A percentile compares a stretch with the other conserved stretches of the same genome.
Conservation (phyloP, 345 rosid species). For the Lumnitzera racemosa region DNA sequence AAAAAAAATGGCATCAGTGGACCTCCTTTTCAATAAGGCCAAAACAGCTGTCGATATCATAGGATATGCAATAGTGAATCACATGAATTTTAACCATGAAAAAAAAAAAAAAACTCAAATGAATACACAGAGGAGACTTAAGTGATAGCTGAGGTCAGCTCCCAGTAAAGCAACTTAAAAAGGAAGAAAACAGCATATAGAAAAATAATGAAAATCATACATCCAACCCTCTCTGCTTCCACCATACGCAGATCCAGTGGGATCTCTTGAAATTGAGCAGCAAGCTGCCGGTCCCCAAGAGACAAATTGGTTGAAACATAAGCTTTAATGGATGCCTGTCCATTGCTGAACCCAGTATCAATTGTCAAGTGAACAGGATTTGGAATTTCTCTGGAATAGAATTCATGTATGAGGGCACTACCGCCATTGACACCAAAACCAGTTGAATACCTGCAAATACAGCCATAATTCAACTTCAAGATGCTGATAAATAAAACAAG, state of each 20-base stretch:
- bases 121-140: too few relatives aligned
- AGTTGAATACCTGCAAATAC: conserved; percentile 71
- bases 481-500: background rate
- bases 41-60: too few relatives aligned
- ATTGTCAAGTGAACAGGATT: conserved; percentile 84
- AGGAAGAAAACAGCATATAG: background rate
- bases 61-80: too few relatives aligned
- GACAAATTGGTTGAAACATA: conserved; percentile 65
- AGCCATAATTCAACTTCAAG: conserved; percentile 6
- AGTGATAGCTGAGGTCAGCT: too few relatives aligned
- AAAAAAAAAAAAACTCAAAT: too few relatives aligned
- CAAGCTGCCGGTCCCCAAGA: conserved; percentile 79
- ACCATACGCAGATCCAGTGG: conserved; percentile 92
- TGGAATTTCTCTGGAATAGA: conserved; percentile 80
- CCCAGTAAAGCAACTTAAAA: too few relatives aligned
- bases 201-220: conserved; percentile 35
- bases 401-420: conserved; percentile 89
- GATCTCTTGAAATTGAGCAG: conserved; percentile 94
- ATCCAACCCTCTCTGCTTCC: conserved; percentile 94
- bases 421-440: conserved; percentile 88
- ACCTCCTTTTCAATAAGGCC: too few relatives aligned
- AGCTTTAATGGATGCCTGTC: conserved; percentile 76
- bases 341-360: conserved; percentile 77
- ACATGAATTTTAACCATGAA: too few relatives aligned
- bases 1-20: too few relatives aligned